Percentiles rank a stretch among this genome's conserved stretches.
phyloP scores from a whole-genome alignment of 495 filamentous ascomycete genomes.

The Podospora anserina region DNA sequence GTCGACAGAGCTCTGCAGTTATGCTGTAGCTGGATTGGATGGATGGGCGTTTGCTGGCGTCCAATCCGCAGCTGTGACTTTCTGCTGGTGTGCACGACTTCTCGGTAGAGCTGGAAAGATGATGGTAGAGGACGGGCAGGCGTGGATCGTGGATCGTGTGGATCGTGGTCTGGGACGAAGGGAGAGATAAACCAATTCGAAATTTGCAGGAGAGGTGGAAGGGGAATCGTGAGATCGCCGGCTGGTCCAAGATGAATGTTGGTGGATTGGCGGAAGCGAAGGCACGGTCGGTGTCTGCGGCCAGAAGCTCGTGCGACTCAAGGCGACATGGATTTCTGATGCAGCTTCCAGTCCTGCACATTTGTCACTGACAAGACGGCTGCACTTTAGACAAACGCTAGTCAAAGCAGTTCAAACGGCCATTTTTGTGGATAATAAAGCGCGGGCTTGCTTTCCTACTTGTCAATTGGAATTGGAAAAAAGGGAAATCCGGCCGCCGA shows the following conservation, averaged over 20 bases:
- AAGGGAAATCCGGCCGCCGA: neutral
- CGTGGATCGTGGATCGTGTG: neutral
- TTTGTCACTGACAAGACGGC: neutral
- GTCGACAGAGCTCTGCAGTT: slow-evolving; percentile 5
- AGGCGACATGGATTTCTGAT: slow-evolving; percentile 2
- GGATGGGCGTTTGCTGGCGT: neutral
- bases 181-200: neutral
- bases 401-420: neutral
- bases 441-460: neutral
- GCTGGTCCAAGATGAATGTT: neutral
- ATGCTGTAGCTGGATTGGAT: slow-evolving; percentile 1
- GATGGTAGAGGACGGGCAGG: neutral
- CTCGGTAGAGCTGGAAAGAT: neutral
- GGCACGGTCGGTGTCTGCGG: slow-evolving; percentile 2
- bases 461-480: neutral
- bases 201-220: neutral
- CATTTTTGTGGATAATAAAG: neutral
- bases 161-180: neutral
- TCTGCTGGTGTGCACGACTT: neutral
- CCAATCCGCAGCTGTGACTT: neutral
- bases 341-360: slow-evolving; percentile 1
- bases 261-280: slow-evolving; percentile 13
- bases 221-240: neutral
- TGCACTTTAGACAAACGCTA: neutral
- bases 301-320: slow-evolving; percentile 11